Evolutionary conservation across 1,139 yeast genomes (phyloP).

Genomic region (Zygosaccharomyces pseudobailii): DNA sequence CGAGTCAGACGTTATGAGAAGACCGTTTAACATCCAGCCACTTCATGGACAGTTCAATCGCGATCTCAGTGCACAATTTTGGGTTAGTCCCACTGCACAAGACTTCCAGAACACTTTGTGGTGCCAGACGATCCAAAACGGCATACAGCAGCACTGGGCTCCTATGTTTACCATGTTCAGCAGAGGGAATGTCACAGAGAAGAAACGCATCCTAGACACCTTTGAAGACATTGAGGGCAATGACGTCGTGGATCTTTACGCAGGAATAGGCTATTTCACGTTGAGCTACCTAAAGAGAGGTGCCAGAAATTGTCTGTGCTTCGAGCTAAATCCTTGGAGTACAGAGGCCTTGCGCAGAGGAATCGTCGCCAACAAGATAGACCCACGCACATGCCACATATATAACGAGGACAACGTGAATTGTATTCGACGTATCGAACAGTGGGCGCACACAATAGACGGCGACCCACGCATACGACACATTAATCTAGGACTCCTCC

Average conservation of each 20-base stretch:
- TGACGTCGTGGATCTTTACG: slow-evolving; percentile 63
- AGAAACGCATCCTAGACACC: slow-evolving; percentile 52
- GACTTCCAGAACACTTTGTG: slow-evolving; percentile 59
- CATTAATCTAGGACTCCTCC: slow-evolving; percentile 72
- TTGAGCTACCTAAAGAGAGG: slow-evolving; percentile 57
- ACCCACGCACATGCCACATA: slow-evolving; percentile 27
- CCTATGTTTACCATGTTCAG: slow-evolving; percentile 85
- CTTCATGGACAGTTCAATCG: slow-evolving; percentile 49
- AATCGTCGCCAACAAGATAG: slow-evolving; percentile 43
- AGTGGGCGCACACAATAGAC: not conserved
- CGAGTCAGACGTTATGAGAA: slow-evolving; percentile 47
- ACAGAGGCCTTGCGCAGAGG: slow-evolving; percentile 64
- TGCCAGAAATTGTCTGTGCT: slow-evolving; percentile 56
- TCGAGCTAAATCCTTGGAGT: slow-evolving; percentile 89
- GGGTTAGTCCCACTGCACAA: slow-evolving; percentile 38
- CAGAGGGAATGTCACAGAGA: slow-evolving; percentile 83
- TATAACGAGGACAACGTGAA: slow-evolving; percentile 56
- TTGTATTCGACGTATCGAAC: slow-evolving; percentile 41
- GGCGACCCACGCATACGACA: slow-evolving; percentile 44
- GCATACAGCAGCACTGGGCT: slow-evolving; percentile 76
- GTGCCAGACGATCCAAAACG: slow-evolving; percentile 70
- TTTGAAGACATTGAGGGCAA: slow-evolving; percentile 38
- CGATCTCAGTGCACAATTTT: slow-evolving; percentile 13
- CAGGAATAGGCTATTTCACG: slow-evolving; percentile 85
- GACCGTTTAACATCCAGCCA: slow-evolving; percentile 60